Base-by-base conservation (phyloP, 345 rosid species). In the Eucalyptus lansdowneana region DNA sequence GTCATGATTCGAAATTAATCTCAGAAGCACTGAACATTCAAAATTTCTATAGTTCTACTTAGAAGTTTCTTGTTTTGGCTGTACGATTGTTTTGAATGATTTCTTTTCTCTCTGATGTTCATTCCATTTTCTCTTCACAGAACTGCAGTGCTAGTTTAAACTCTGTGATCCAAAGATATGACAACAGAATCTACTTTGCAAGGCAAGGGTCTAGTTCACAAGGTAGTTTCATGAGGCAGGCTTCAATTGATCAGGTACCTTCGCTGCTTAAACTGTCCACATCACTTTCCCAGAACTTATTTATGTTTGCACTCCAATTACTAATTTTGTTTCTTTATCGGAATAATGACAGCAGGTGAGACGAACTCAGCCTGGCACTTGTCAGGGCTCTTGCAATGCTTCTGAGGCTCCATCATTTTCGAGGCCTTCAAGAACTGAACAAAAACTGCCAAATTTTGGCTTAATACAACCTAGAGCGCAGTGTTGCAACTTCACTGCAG, bases 81-180 rank as follows among this genome's bases (percentile, higher is more conserved):
- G 85, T 40, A 21, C 8, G 3, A 21, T 40, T 76, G 47, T 40
- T 40, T 76, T 3, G 6, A 40, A 40, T 21, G 40, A 60, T 27
- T 49, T 50, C 37, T 40, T 40, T 62, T 50, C 54, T 69, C 21
- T 14, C 31, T 31, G 54, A 14, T 50, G 29, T 15, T 45, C 51
- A 11, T 80, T 47, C 21, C 7, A 16, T 51, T 56, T 83, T 89
- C 49, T 80, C 90, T 83, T 88, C 58, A 50, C 95, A 97, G 99
- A 96, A 94, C 89, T 97, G 99, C 90, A 95, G 97, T 86, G 91
- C 96, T 90, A 92, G 95, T 88, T 94, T 96, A 72, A 96, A 95
- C 91, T 90, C 94, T 86, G 94, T 90, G 31, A 90, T 91, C 51
- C 92, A 86, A 88, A 95, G 98, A 80, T 90, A 90, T 87, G 98